phyloP scores from a whole-genome alignment of 805 yeast genomes.

The Tetrapisispora fleetii region DNA sequence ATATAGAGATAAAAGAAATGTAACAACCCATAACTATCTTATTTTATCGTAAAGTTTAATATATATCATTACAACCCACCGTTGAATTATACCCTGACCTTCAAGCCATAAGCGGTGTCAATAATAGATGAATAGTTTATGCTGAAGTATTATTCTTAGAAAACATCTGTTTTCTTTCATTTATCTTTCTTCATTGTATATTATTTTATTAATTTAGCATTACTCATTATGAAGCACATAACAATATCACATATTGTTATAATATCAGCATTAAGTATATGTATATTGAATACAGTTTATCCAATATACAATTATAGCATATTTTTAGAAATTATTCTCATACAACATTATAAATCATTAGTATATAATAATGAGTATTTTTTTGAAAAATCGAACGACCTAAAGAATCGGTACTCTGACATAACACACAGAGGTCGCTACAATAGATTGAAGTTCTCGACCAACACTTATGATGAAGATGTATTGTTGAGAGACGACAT shows the following conservation, averaged over 20 bases:
- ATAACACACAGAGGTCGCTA: constrained; percentile 6
- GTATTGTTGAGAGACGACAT: constrained; percentile 2
- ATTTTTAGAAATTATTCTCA: too few species aligned
- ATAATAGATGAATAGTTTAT: background rate
- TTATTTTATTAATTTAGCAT: background rate
- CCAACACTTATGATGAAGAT: constrained; percentile 19
- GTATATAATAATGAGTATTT: background rate
- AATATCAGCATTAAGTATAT: background rate
- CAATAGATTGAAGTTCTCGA: constrained; percentile 17
- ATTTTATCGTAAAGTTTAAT: too few species aligned
- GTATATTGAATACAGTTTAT: background rate
- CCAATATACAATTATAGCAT: background rate
- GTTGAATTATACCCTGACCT: background rate
- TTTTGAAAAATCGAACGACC: constrained; percentile 8
- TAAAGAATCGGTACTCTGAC: constrained; percentile 10
- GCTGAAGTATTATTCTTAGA: background rate
- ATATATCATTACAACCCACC: background rate
- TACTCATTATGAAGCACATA: background rate
- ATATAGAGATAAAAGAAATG: too few species aligned
- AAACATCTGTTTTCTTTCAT: background rate
- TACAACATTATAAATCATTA: background rate
- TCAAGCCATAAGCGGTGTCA: background rate
- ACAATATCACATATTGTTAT: background rate
- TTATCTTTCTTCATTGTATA: too few species aligned
- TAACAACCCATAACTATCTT: too few species aligned